Evolutionary conservation across 1,139 yeast genomes (phyloP).

Genomic region (Yamadazyma trypodendri): DNA sequence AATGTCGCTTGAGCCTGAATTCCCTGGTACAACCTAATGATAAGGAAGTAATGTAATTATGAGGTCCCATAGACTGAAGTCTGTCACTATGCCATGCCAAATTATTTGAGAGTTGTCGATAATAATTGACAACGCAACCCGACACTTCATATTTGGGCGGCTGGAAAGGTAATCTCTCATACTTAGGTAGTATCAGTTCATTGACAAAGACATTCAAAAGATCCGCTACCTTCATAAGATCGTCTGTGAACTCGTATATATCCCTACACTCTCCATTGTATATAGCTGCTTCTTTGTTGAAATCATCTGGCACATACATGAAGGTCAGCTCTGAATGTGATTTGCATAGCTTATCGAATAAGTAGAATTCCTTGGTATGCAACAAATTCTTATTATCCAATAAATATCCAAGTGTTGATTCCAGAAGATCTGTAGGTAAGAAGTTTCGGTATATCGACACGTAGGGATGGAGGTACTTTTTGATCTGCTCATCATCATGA

Average conservation of each 20-base stretch:
- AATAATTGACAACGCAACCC: constrained; percentile 56
- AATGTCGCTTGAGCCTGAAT: constrained; percentile 51
- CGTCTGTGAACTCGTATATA: constrained; percentile 11
- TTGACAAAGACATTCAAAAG: constrained; percentile 46
- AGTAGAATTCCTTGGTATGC: constrained; percentile 44
- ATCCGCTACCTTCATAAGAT: constrained; percentile 38
- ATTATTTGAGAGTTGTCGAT: constrained; percentile 45
- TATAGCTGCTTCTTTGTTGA: constrained; percentile 28
- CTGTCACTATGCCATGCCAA: constrained; percentile 77
- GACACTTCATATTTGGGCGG: constrained; percentile 41
- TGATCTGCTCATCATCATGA: constrained; percentile 39
- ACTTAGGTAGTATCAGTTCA: constrained; percentile 26
- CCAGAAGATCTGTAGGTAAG: constrained; percentile 49
- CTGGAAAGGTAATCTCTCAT: constrained; percentile 26
- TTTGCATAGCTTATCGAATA: constrained; percentile 58
- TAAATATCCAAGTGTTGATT: constrained; percentile 39
- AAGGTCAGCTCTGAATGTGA: constrained; percentile 51
- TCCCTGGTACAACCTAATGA: constrained; percentile 69
- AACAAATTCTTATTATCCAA: constrained; percentile 39
- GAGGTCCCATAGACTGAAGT: constrained; percentile 67
- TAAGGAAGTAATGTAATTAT: constrained; percentile 61
- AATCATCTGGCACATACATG: constrained; percentile 26
- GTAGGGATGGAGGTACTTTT: constrained; percentile 36
- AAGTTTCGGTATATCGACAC: constrained; percentile 52
- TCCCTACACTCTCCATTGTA: constrained; percentile 13